Conservation (phyloP, 2,329 filamentous ascomycete species). For the Dothiorella sarmentorum region DNA sequence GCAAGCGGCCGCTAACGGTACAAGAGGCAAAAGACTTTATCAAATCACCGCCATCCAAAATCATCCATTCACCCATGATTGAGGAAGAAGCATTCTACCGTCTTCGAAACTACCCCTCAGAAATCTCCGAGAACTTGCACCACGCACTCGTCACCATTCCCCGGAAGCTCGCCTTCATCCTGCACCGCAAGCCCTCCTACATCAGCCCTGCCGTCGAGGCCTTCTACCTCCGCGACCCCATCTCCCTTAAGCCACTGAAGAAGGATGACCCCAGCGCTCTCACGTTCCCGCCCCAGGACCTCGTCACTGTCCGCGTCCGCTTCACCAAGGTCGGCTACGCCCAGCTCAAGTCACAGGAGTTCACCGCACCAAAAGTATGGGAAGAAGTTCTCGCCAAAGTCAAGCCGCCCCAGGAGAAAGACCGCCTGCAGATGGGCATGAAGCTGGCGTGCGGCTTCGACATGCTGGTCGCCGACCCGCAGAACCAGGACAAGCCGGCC, state of each 20-base stretch:
- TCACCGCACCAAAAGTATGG: slow-evolving; percentile 61
- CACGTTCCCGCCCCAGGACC: slow-evolving; percentile 70
- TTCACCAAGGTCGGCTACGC: slow-evolving; percentile 91
- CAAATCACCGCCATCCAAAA: slow-evolving; percentile 41
- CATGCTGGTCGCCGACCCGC: slow-evolving; percentile 69
- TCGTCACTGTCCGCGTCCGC: slow-evolving; percentile 72
- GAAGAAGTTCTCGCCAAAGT: slow-evolving; percentile 36
- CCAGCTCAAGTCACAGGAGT: slow-evolving; percentile 82
- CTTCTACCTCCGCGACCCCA: slow-evolving; percentile 86
- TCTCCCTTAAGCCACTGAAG: slow-evolving; percentile 67
- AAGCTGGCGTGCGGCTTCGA: slow-evolving; percentile 89
- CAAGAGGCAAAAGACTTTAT: slow-evolving; percentile 63
- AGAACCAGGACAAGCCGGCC: slow-evolving; percentile 63
- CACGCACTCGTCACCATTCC: slow-evolving; percentile 71
- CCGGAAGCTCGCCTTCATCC: slow-evolving; percentile 73
- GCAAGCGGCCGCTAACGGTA: slow-evolving; percentile 52
- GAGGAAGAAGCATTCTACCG: slow-evolving; percentile 45
- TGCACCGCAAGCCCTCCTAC: slow-evolving; percentile 70
- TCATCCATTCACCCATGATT: slow-evolving; percentile 70
- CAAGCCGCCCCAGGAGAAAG: slow-evolving; percentile 30
- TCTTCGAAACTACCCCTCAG: slow-evolving; percentile 29
- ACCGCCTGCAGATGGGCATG: slow-evolving; percentile 69
- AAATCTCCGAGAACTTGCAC: slow-evolving; percentile 74
- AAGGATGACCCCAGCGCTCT: slow-evolving; percentile 51
- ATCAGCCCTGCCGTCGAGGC: slow-evolving; percentile 83